Evolutionary conservation across 1,284 basidiomycete species (phyloP), one percentile per base, ranked within the genome.

Genomic region (Malassezia globosa): DNA sequence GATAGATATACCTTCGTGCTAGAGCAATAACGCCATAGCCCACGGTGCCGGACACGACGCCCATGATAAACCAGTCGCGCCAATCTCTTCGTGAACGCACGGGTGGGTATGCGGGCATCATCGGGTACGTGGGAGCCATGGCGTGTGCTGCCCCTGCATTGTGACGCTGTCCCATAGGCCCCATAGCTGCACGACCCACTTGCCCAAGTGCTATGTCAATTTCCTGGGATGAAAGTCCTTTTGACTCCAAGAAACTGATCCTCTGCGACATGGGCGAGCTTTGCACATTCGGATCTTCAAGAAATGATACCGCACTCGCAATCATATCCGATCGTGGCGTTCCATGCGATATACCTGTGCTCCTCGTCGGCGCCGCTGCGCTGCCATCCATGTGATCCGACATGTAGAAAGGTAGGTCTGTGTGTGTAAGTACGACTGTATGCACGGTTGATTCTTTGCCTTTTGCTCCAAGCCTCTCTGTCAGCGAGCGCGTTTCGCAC

Each of bases 241-340:
- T 96, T 5, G 87, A 84, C 67, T 95, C 85, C 21, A 97, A 79
- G 75, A 96, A 97, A 64, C 87, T 82, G 42, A 97, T 80, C 41
- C 86, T 80, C 70, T 92, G 86, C 4, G 83, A 79, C 26, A 95
- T 74, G 1, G 87, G 77, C 1, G 87, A 85, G 23, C 81, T 76
- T 68, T 73, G 67, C 22, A 77, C 74, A 81, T 84, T 69, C n/a
- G 68, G 65, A 37, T 71, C 66, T 5, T 52, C 46, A 26, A 71
- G 63, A 43, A 71, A 71, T 41, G 58, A 60, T 39, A 71, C 48
- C 11, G 68, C 68, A 25, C 57, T 63, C 14, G 55, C 40, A 3
- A 71, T 54, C 63, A 69, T 66, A 33, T 71, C 66, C 16, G 52
- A 51, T 2, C 68, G 60, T 14, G 65, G 22, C 19, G 21, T 36